phyloP scores from a whole-genome alignment of 495 filamentous ascomycete species.

The Penicillium turbatum region DNA sequence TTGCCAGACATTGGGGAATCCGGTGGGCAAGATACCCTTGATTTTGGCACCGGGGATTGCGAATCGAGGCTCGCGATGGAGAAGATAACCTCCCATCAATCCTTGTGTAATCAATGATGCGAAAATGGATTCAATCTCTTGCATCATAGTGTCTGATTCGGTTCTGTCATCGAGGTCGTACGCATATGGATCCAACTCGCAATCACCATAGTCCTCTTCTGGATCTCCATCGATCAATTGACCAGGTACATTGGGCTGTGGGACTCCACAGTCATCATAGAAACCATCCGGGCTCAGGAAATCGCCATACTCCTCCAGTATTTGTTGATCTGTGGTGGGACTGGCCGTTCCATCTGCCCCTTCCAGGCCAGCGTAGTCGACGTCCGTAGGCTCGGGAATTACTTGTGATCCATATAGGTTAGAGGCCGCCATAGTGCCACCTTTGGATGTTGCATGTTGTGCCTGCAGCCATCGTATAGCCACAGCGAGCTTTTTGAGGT shows the following conservation, averaged over 20 bases:
- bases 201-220: conserved; percentile 43
- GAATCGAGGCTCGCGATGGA: conserved; percentile 68
- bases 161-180: conserved; percentile 7
- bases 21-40: conserved; percentile 55
- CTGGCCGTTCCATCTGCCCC: conserved; percentile 1
- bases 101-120: conserved; percentile 75
- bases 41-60: conserved; percentile 76
- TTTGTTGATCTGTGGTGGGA: conserved; percentile 12
- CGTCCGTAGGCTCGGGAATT: conserved; percentile 28
- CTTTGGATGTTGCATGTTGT: conserved; percentile 18
- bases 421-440: conserved; percentile 10
- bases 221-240: conserved; percentile 36
- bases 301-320: conserved; percentile 34
- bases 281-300: conserved; percentile 34
- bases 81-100: conserved; percentile 82
- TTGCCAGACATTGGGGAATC: conserved; percentile 59
- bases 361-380: conserved; percentile 29
- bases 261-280: conserved; percentile 35
- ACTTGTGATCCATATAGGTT: conserved; percentile 31
- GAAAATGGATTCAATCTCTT: conserved; percentile 73
- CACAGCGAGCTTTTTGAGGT: conserved; percentile 38
- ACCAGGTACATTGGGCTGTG: conserved; percentile 24
- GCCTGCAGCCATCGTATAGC: conserved; percentile 40
- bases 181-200: conserved; percentile 41
- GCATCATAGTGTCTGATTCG: conserved; percentile 45